Evolutionary conservation across 768 basidiomycete species (phyloP).

Genomic region (Leccinum longicurvipes): DNA sequence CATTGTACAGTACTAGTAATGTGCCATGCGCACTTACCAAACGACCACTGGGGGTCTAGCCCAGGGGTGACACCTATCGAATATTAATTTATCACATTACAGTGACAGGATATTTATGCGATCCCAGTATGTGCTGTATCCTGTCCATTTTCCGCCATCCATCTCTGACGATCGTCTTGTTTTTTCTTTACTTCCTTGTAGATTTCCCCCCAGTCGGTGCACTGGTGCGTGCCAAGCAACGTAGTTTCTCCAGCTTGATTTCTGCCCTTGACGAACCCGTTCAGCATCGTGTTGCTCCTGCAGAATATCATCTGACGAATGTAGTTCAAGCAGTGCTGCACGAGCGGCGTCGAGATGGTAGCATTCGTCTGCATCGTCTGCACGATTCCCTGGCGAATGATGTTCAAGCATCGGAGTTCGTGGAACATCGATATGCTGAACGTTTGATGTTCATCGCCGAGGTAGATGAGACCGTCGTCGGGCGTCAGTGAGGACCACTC

Average conservation of each 20-base stretch:
- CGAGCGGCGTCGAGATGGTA: not conserved
- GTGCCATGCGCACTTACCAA: no score
- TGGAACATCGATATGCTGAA: conserved; percentile 5
- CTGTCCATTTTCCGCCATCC: not conserved
- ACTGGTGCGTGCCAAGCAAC: not conserved
- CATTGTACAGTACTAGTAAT: no score
- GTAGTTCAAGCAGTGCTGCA: conserved; percentile 6
- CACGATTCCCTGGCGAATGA: conserved; percentile 1
- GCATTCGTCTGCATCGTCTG: not conserved
- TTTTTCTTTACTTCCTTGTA: not conserved
- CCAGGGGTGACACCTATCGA: no score
- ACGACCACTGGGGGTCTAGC: no score
- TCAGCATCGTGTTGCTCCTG: conserved; percentile 5
- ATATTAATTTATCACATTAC: no score
- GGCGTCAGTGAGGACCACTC: not conserved
- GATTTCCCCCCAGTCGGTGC: not conserved
- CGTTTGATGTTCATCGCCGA: not conserved
- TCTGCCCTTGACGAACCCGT: not conserved
- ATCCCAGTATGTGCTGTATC: no score
- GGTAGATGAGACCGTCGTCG: not conserved
- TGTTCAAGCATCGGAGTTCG: conserved; percentile 1
- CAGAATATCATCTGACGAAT: conserved; percentile 4
- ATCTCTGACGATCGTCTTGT: not conserved
- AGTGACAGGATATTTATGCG: no score
- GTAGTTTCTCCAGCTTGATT: not conserved